Conservation (phyloP, 176 grass and related monocot species). For the Thalia dealbata region DNA sequence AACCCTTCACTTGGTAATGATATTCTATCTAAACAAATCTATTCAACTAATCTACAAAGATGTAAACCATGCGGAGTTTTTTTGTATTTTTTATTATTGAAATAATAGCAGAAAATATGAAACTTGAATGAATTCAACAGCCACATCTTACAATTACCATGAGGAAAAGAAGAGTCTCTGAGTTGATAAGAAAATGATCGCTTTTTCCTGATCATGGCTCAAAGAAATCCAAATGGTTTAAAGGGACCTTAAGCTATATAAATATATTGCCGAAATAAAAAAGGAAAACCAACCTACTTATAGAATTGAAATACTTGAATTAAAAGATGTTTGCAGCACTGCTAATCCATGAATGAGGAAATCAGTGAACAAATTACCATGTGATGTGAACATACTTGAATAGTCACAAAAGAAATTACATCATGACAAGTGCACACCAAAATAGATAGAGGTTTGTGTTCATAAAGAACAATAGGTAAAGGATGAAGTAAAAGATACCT, state of each 20-base stretch:
- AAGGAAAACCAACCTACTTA: neutral
- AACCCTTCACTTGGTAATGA: neutral
- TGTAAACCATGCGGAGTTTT: too few relatives aligned
- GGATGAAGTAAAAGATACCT: conserved; percentile 32
- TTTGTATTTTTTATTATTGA: neutral
- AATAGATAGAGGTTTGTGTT: neutral
- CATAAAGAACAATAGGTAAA: neutral
- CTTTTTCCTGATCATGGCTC: too few relatives aligned
- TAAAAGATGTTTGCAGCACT: neutral
- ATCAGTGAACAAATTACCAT: neutral
- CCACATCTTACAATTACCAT: too few relatives aligned
- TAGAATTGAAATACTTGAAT: neutral
- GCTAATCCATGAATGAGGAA: neutral
- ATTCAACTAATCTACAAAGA: neutral
- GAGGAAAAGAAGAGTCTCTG: too few relatives aligned
- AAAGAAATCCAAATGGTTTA: too few relatives aligned
- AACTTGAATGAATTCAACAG: too few relatives aligned
- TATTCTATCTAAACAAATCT: neutral
- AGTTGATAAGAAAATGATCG: too few relatives aligned
- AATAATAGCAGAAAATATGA: too few relatives aligned
- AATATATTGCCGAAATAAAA: neutral
- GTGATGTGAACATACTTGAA: neutral
- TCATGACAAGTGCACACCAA: neutral
- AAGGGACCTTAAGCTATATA: too few relatives aligned
- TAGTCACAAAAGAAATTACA: neutral